Base-by-base conservation (phyloP, 345 rosid genomes). In the Brassica juncea region DNA sequence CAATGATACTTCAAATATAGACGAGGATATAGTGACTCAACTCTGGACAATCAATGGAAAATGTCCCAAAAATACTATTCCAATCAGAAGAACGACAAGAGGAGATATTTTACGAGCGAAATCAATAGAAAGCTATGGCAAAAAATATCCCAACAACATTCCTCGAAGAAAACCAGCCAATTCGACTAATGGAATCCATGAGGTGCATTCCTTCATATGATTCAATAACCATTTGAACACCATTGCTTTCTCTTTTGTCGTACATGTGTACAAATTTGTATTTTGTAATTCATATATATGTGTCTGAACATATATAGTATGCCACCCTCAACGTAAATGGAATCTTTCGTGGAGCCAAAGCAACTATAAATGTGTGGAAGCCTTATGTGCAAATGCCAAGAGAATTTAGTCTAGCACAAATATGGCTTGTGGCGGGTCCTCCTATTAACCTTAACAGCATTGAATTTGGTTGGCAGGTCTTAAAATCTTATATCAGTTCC, bases 381-480 rank as follows among this genome's bases (percentile, higher is more conserved):
- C 70, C 71, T 11, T 19, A 31, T 5, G n/a, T 74, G 34, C 12
- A 74, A 64, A 31, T 4, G 0, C 28, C 28, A 74, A 19, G 4
- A 65, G 77, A 74, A 4, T 65, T 49, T 31, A 64, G 77, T 25
- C 10, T 74, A 64, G 64, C 77, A 65, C 77, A 74, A 32, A 31
- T 64, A 2, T 73, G 70, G 77, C 6, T 64, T 15, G 0, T 0
- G 3, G 70, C 34, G 6, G 47, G 77, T 11, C 15, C 15, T 7
- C 0, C 0, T 11, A 1, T 47, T 55, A 4, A n/a, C 16, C n/a
- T 69, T 60, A 60, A 61, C 55, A 61, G 12, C 16, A 30, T 47
- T 63, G 70, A 73, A 73, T 28, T 7, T 47, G 77, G 62, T 16
- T 63, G 77, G 77, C 77, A 73, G 76, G 76, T 71, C 16, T 57